Evolutionary conservation across 2,329 filamentous ascomycete species (phyloP).

Genomic region (Fusarium nurragi): DNA sequence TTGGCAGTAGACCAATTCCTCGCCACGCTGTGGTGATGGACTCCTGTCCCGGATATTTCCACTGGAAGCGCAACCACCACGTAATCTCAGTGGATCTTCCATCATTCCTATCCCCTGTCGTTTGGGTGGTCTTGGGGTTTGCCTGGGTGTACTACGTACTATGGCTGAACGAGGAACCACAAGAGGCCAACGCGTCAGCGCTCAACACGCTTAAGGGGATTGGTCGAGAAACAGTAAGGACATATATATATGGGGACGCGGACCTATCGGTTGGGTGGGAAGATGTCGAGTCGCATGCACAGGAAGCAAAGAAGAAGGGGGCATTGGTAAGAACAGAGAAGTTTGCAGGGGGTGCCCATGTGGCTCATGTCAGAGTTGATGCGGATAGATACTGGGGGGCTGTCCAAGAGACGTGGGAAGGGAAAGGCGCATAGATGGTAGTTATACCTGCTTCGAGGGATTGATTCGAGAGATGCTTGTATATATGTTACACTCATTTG

Average conservation of each 20-base stretch:
- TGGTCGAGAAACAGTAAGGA: slow-evolving; percentile 54
- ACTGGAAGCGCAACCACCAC: slow-evolving; percentile 52
- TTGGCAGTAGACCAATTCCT: slow-evolving; percentile 48
- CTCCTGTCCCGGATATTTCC: slow-evolving; percentile 59
- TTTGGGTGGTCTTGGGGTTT: slow-evolving; percentile 48
- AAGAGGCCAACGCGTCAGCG: slow-evolving; percentile 49
- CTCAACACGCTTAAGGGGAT: slow-evolving; percentile 50
- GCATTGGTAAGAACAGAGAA: slow-evolving; percentile 55
- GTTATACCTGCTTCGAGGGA: not conserved
- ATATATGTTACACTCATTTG: not conserved
- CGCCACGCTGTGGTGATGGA: slow-evolving; percentile 58
- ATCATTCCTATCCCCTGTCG: slow-evolving; percentile 47
- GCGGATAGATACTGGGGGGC: slow-evolving; percentile 60
- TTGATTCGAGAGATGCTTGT: not conserved
- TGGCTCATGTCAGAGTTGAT: slow-evolving; percentile 59
- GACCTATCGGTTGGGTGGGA: slow-evolving; percentile 58
- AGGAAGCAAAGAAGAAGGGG: slow-evolving; percentile 52
- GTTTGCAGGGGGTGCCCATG: slow-evolving; percentile 61
- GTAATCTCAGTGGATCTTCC: slow-evolving; percentile 52
- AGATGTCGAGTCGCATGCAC: slow-evolving; percentile 60
- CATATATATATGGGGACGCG: slow-evolving; percentile 62
- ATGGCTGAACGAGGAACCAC: slow-evolving; percentile 43
- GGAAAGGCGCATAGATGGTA: not conserved
- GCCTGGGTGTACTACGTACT: slow-evolving; percentile 47
- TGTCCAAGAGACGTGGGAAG: slow-evolving; percentile 59